phyloP scores from a whole-genome alignment of 805 yeast species.

The Barnettozyma sucrosica region DNA sequence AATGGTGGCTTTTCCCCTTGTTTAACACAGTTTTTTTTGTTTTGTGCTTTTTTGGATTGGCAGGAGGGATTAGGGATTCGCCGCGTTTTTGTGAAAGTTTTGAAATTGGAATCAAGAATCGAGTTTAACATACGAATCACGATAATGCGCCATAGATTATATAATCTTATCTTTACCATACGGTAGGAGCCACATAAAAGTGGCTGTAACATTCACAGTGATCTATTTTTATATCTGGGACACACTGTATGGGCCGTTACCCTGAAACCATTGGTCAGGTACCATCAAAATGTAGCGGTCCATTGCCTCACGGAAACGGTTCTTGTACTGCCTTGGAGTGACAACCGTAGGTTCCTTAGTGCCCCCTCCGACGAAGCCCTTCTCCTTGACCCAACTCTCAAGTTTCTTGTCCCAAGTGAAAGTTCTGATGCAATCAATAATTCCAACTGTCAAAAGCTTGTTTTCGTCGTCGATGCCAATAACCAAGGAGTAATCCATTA shows the following conservation, averaged over 20 bases:
- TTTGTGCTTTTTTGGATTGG: not conserved
- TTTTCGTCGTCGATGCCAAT: slow-evolving; percentile 78
- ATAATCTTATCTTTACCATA: not conserved
- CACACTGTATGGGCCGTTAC: slow-evolving; percentile 7
- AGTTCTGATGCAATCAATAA: slow-evolving; percentile 88
- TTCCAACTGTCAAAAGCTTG: slow-evolving; percentile 80
- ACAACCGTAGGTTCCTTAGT: slow-evolving; percentile 95
- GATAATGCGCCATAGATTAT: not conserved
- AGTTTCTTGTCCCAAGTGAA: slow-evolving; percentile 98
- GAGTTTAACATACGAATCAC: no score
- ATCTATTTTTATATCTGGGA: not conserved
- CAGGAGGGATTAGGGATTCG: no score
- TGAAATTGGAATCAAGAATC: no score
- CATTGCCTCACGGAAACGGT: slow-evolving; percentile 95
- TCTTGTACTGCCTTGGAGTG: slow-evolving; percentile 93
- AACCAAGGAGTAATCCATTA: slow-evolving; percentile 95
- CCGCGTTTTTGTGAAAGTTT: not conserved
- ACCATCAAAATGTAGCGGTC: slow-evolving; percentile 91
- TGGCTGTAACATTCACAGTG: not conserved
- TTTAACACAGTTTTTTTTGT: not conserved
- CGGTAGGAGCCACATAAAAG: not conserved
- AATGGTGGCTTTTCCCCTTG: not conserved
- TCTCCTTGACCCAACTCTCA: slow-evolving; percentile 98
- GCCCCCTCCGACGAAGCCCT: slow-evolving; percentile 80
- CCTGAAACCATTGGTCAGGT: slow-evolving; percentile 60